Evolutionary conservation across 805 yeast genomes (phyloP).

Genomic region (Schizosaccharomyces cryophilus): DNA sequence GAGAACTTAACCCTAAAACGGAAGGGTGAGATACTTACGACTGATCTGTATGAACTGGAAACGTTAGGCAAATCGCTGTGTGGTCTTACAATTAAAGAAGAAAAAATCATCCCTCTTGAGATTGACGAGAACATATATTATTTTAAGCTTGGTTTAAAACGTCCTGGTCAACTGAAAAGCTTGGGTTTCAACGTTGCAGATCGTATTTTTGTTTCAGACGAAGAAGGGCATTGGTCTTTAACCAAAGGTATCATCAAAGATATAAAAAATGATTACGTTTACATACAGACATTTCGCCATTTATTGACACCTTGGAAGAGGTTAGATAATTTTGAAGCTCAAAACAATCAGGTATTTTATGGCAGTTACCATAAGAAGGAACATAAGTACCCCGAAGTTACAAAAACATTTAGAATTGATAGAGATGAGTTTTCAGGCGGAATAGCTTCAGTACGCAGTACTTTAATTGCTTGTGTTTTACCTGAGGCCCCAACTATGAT

Average conservation of each 20-base stretch:
- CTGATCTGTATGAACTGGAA: conserved; percentile 36
- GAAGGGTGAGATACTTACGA: conserved; percentile 45
- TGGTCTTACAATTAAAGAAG: neutral
- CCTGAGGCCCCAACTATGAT: conserved; percentile 22
- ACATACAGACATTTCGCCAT: neutral
- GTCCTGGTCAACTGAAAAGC: conserved; percentile 7
- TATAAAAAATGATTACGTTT: neutral
- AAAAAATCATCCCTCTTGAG: neutral
- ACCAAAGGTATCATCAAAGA: conserved; percentile 32
- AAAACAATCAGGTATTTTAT: neutral
- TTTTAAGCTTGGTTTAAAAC: neutral
- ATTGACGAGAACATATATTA: neutral
- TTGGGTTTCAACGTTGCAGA: conserved; percentile 27
- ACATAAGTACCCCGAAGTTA: conserved; percentile 12
- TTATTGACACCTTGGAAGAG: neutral
- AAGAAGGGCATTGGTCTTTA: conserved; percentile 48
- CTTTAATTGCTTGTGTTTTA: conserved; percentile 42
- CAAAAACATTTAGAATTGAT: conserved; percentile 28
- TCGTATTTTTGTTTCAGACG: conserved; percentile 53
- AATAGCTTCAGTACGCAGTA: conserved; percentile 51
- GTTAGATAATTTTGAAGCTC: neutral
- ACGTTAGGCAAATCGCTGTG: conserved; percentile 21
- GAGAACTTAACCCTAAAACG: conserved; percentile 30
- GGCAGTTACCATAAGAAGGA: conserved; percentile 12
- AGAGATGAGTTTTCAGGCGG: conserved; percentile 56